Percentiles rank a stretch among this genome's conserved stretches.
Evolutionary conservation across 495 filamentous ascomycete genomes (phyloP).

Genomic region (Rhizodiscina lignyota): DNA sequence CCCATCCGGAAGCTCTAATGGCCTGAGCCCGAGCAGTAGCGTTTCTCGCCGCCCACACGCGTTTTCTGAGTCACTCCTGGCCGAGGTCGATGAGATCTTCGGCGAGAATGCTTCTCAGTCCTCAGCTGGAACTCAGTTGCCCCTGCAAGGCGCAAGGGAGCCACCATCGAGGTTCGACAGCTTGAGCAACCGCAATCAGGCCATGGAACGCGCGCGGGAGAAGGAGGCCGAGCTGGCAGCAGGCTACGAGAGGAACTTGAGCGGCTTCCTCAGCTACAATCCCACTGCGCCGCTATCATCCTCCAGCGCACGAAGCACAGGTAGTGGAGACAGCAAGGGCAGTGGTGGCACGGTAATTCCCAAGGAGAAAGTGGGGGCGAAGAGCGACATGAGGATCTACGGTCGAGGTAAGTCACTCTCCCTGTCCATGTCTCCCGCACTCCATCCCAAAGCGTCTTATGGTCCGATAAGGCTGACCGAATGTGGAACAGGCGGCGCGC

Average conservation of each 20-base stretch:
- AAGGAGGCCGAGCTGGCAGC: not conserved
- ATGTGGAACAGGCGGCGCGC: conserved; percentile 18
- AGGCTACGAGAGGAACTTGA: not conserved
- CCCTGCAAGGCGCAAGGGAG: not conserved
- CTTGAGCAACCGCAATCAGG: not conserved
- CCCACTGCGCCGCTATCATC: too few species aligned
- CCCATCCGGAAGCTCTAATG: not conserved
- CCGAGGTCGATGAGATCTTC: not conserved
- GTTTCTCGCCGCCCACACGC: conserved; percentile 1
- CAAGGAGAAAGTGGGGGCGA: conserved; percentile 17
- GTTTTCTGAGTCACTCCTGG: not conserved
- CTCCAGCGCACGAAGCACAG: conserved; percentile 14
- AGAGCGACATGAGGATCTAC: conserved; percentile 19
- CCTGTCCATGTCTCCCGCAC: too few species aligned
- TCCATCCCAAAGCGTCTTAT: not conserved
- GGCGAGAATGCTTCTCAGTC: too few species aligned
- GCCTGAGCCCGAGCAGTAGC: not conserved
- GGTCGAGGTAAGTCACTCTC: conserved; percentile 21
- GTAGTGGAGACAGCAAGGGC: conserved; percentile 9
- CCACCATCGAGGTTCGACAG: not conserved
- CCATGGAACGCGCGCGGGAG: not conserved
- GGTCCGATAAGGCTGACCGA: not conserved
- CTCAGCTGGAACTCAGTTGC: not conserved
- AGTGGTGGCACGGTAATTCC: not conserved
- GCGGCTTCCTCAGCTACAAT: conserved; percentile 8